Evolutionary conservation across 441 rosid genomes (phyloP), one percentile per base, ranked within the genome.

Genomic region (Pelargonium citronellum): DNA sequence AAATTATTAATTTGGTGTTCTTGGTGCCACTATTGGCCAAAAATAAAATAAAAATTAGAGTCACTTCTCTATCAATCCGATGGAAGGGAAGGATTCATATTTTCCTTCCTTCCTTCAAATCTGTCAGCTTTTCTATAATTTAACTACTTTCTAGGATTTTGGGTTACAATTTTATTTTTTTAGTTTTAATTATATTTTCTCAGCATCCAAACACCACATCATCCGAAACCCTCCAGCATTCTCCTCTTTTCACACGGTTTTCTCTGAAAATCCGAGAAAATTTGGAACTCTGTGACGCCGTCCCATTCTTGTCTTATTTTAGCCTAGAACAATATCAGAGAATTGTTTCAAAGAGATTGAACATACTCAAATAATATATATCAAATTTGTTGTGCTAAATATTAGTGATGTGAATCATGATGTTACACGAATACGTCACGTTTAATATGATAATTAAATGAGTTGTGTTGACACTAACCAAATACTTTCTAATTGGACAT

Each of bases 121-220:
- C 8, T 70, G 64, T 68, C 82, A 72, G 73, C 82, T 72, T 74
- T 72, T 51, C 43, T 63, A 19, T 34, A 64, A 70, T 67, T 67
- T 34, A 8, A 16, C 47, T 44, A 13, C 66, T 58, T 63, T 60
- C 12, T 63, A 16, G 22, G 47, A 30, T 11, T n/a, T 16, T 1
- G 11, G 12, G 9, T 46, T 20, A 41, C n/a, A 5, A 8, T 8
- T 60, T 20, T 11, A 27, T 70, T 69, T 66, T 5, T 8, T 13
- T 3, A 1, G n/a, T n/a, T n/a, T 46, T 46, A 46, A 7, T 46
- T 46, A 46, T 8, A 8, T 8, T 13, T 46, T 75, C 77, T 22
- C 49, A 30, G 63, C 30, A 69, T 57, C 69, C 77, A 71, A 76
- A 78, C 80, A 74, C 3, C 71, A 67, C 24, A 78, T 69, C 34